Base-by-base conservation (phyloP, 2,329 filamentous ascomycete species). In the Blastomyces percursus region DNA sequence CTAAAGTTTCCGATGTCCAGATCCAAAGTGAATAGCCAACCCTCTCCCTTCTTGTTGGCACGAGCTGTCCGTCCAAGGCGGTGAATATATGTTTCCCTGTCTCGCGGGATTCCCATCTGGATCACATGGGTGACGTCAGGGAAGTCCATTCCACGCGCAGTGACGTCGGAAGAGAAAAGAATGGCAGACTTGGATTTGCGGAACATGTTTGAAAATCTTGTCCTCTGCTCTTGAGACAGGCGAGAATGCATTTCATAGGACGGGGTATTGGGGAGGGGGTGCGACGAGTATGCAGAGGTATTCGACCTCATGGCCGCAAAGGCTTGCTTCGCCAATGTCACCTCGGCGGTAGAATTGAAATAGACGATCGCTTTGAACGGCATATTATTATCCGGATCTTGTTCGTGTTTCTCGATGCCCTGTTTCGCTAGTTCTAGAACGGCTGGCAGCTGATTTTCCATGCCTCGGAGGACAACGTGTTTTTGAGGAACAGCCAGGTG, bases 281-380 rank as follows among this genome's bases (percentile, higher is more conserved):
- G 69, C 14, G 61, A 61, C 46, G 67, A 69, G 61, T 69, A 72
- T 32, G 59, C 64, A 40, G 71, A 44, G 19, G 32, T 12, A 14
- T 38, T 7, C 19, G 16, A 21, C n/a, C 63, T 59, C 72, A 71
- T 74, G 61, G n/a, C 57, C 70, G 32, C 71, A 60, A 91, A 84
- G 27, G 87, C 76, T 19, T 82, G 78, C 24, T 81, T 77, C 27
- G 85, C 84, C 57, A 91, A 78, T 63, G 86, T 80, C 54, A 91
- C 89, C 66, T 88, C 82, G 30, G 84, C 83, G 0, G 89, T 95
- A 27, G 88, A 90, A 69, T 89, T 89, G 73, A 93, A 88, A 78
- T 96, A 99, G 51, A 96, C 79, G 64, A 99, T 95, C n/a, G 91
- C 90, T 81, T 99, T 99, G 83, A 97, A 96, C 0, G 90, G 89